Base-by-base conservation (phyloP, 352 stramenopile genomes). In the Sclerospora graminicola region DNA sequence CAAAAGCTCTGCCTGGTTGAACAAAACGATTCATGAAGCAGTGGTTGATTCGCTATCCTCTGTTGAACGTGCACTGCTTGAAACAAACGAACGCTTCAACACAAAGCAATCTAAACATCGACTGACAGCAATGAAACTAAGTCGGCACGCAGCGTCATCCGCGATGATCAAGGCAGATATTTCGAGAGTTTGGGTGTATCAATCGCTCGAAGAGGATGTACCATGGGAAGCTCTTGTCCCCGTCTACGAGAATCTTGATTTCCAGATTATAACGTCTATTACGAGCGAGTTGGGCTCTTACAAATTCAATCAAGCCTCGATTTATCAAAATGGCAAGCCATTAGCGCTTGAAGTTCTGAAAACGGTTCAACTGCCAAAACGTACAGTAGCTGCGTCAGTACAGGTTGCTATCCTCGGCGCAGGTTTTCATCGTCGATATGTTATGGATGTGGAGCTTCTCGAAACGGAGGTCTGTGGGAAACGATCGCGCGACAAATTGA, bases 391-490 rank as follows among this genome's bases (percentile, higher is more conserved):
- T n/a, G 52, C 56, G 9, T 69, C 51, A 9, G 16, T 66, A 8
- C 29, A 52, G 6, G 45, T 45, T 48, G 18, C 23, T 31, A 57
- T 67, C 14, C 8, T 27, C 24, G 58, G 69, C 1, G 54, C 68
- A 53, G 69, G 69, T 9, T 81, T 81, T 26, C 69, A 81, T 26
- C 69, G 61, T 4, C 60, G 41, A 35, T 60, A 69, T 23, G 38
- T 45, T 5, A 52, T 81, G 21, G 48, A 73, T 30, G 21, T 76
- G 1, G 33, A 66, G 27, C 8, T 69, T 4, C 34, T 54, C 21
- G 43, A 64, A 8, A 11, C 33, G 10, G n/a, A 36, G 6, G 24
- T 35, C 13, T 66, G 45, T 18, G 27, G 33, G 1, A 15, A 39
- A 16, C 14, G 33, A 10, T 33, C 27, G 10, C 9, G 20, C 2